phyloP scores from a whole-genome alignment of 75 land plant species.

The Azolla pinnata region DNA sequence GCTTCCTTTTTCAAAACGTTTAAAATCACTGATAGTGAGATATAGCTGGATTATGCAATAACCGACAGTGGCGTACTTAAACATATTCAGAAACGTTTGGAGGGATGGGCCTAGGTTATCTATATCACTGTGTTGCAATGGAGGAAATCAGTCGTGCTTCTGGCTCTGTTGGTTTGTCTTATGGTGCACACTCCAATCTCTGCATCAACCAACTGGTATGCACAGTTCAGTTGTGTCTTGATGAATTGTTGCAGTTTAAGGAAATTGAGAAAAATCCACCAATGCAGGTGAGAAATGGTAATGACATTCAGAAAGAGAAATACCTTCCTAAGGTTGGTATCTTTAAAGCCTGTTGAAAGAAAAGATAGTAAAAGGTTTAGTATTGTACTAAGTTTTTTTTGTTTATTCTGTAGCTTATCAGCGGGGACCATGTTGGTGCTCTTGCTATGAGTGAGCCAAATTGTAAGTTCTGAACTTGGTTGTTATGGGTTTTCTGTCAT shows the following conservation, averaged over 20 bases:
- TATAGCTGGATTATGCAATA: background rate
- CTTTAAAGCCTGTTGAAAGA: background rate
- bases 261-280: background rate
- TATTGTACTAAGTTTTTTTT: background rate
- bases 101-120: constrained; percentile 93
- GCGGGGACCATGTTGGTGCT: constrained; percentile 98
- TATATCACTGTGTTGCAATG: constrained; percentile 95
- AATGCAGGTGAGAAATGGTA: constrained; percentile 85
- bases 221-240: constrained; percentile 5
- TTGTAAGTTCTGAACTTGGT: constrained; percentile 33
- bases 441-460: constrained; percentile 99
- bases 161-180: constrained; percentile 92
- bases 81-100: constrained; percentile 68
- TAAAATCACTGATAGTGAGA: background rate
- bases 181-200: constrained; percentile 96
- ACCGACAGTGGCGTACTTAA: background rate
- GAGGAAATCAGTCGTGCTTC: constrained; percentile 99
- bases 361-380: background rate
- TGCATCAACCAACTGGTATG: constrained; percentile 94
- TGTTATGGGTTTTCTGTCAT: background rate
- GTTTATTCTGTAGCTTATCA: constrained; percentile 56
- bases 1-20: background rate
- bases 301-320: constrained; percentile 68
- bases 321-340: constrained; percentile 79
- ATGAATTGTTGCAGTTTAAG: constrained; percentile 4